phyloP scores from a whole-genome alignment of 2,329 filamentous ascomycete species.

The Botrytis deweyae region DNA sequence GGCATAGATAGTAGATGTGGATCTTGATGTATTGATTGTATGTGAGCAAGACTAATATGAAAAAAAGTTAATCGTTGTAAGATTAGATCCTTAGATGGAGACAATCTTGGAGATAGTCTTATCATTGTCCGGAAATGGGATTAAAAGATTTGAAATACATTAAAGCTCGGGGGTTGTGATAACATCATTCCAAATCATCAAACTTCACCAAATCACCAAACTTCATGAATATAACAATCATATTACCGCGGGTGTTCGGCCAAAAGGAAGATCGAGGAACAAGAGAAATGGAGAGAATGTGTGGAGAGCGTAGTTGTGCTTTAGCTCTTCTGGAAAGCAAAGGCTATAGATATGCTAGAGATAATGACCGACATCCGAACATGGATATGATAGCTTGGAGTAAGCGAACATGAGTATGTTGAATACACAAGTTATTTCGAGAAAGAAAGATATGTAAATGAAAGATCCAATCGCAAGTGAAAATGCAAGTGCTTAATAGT shows the following conservation, averaged over 20 bases:
- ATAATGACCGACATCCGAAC: neutral
- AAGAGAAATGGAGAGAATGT: neutral
- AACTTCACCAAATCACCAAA: neutral
- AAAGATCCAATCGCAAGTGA: neutral
- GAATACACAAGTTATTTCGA: neutral
- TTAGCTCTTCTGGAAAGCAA: neutral
- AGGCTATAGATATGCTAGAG: neutral
- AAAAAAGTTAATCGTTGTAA: neutral
- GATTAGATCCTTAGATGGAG: neutral
- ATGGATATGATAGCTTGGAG: neutral
- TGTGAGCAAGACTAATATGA: neutral
- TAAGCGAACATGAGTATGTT: neutral
- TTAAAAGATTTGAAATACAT: neutral
- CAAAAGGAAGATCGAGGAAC: neutral
- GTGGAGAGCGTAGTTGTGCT: neutral
- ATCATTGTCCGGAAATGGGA: neutral
- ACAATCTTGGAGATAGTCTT: neutral
- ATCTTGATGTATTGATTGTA: neutral
- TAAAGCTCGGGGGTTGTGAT: neutral
- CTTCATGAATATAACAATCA: neutral
- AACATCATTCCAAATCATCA: constrained; percentile 1
- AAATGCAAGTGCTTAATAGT: constrained; percentile 44
- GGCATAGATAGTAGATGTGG: constrained; percentile 3
- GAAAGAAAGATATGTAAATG: neutral
- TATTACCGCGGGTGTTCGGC: neutral